Evolutionary conservation across 2,329 filamentous ascomycete species (phyloP), one percentile per base, ranked within the genome.

Genomic region (Daldinia eschscholtzii): DNA sequence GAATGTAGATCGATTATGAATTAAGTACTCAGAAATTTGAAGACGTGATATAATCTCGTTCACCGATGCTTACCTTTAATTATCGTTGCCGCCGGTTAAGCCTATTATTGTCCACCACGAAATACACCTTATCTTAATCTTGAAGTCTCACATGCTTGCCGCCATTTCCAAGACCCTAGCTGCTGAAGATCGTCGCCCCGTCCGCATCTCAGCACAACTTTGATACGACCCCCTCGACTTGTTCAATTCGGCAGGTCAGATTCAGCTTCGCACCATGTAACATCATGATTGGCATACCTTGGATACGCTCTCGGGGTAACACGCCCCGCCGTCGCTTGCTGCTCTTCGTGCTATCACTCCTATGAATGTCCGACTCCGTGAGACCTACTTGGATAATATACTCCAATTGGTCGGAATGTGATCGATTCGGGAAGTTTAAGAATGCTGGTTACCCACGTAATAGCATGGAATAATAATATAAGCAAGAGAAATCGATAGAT

Each of bases 231-330:
- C 60, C 30, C 30, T 33, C 30, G 7, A 33, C 33, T 56, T 37
- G 15, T 62, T 69, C 60, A 63, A 71, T 69, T 46, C 39, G 69
- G 69, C 69, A 71, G 69, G 69, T 71, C 60, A 48, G 15, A 44
- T 37, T 67, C 69, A 69, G 61, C 69, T 71, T 65, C 53, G 61
- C 66, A 48, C 61, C 30, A 69, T 62, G 66, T 66, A 71, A 68
- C 65, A 42, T 61, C 44, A 20, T 60, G 48, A 58, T 58, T 55
- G 23, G 35, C 15, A 42, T 64, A 23, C 10, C 18, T 28, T n/a
- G 15, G 57, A 39, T 18, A 18, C 26, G n/a, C 52, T 57, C 46
- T 63, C 46, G 57, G 46, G 50, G 20, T 30, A 65, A 26, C n/a
- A 39, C 10, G 28, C 50, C 57, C 57, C 52, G 57, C 56, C 1